phyloP scores from a whole-genome alignment of 306 rosid genomes.

The Carpinus viminea region DNA sequence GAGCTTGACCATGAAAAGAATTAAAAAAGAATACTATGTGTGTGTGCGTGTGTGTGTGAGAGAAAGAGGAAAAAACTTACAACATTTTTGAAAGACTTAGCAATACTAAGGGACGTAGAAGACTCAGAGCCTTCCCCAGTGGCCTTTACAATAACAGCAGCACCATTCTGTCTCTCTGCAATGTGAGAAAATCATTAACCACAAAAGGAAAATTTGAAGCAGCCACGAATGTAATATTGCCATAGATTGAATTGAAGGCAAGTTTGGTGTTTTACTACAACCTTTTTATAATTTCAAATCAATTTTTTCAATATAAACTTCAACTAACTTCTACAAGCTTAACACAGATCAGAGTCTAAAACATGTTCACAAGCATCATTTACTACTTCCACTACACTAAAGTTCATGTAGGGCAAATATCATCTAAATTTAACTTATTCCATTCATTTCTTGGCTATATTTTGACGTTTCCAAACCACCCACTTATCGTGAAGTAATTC shows the following conservation, averaged over 20 bases:
- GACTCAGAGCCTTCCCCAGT: constrained; percentile 71
- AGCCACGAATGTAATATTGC: constrained; percentile 9
- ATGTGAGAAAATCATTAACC: constrained; percentile 16
- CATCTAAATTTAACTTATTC: background rate
- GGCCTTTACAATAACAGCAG: constrained; percentile 59
- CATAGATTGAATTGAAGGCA: constrained; percentile 2
- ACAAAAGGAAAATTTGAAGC: constrained; percentile 10
- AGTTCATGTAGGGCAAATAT: background rate
- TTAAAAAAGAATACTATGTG: background rate
- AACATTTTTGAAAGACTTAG: constrained; percentile 68
- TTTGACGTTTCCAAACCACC: background rate
- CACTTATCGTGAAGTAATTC: no score
- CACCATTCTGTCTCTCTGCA: constrained; percentile 46
- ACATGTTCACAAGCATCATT: constrained; percentile 4
- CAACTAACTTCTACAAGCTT: background rate
- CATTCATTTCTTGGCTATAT: background rate
- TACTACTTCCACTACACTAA: background rate
- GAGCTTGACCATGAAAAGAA: background rate
- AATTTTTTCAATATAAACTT: constrained; percentile 5
- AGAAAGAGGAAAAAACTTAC: constrained; percentile 48
- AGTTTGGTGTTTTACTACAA: constrained; percentile 8
- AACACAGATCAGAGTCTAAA: background rate
- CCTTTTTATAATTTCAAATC: background rate
- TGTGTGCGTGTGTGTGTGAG: no score
- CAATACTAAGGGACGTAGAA: constrained; percentile 62